Evolutionary conservation across 2,329 filamentous ascomycete species (phyloP).

Genomic region (Hypomyces rosellus): DNA sequence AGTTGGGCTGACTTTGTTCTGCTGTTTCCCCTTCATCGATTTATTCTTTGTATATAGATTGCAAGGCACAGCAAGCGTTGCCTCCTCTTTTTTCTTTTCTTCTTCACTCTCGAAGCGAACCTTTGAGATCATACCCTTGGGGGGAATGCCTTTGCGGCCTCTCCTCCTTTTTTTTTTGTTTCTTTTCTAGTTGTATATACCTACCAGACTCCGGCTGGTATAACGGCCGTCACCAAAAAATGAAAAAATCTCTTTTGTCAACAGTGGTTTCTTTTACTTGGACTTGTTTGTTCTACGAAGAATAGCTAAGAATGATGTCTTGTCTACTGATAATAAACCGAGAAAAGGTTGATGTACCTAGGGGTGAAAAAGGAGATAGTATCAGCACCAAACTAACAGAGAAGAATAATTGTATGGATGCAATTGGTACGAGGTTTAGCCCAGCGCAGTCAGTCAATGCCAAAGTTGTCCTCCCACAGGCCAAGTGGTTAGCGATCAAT

Average conservation of each 20-base stretch:
- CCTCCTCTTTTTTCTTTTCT: background rate
- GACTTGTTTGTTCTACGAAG: too few relatives aligned
- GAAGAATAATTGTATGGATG: background rate
- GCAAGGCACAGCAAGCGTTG: constrained; percentile 2
- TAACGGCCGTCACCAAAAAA: too few relatives aligned
- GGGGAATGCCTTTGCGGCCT: background rate
- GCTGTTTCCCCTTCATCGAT: background rate
- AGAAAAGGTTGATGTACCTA: too few relatives aligned
- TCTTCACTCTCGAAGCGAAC: background rate
- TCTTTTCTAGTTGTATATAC: too few relatives aligned
- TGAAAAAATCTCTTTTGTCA: too few relatives aligned
- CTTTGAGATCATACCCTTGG: background rate
- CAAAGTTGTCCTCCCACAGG: constrained; percentile 20
- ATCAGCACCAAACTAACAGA: background rate
- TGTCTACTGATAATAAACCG: too few relatives aligned
- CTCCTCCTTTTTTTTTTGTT: background rate
- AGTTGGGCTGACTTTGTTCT: background rate
- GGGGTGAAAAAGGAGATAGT: too few relatives aligned
- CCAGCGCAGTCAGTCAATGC: constrained; percentile 10
- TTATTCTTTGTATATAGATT: constrained; percentile 10
- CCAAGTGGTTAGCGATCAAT: too few relatives aligned
- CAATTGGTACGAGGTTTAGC: too few relatives aligned
- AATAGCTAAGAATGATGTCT: too few relatives aligned
- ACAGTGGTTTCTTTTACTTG: too few relatives aligned
- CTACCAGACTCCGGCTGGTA: too few relatives aligned